Conservation (phyloP, 2,329 filamentous ascomycete genomes). For the Exophiala xenobiotica region DNA sequence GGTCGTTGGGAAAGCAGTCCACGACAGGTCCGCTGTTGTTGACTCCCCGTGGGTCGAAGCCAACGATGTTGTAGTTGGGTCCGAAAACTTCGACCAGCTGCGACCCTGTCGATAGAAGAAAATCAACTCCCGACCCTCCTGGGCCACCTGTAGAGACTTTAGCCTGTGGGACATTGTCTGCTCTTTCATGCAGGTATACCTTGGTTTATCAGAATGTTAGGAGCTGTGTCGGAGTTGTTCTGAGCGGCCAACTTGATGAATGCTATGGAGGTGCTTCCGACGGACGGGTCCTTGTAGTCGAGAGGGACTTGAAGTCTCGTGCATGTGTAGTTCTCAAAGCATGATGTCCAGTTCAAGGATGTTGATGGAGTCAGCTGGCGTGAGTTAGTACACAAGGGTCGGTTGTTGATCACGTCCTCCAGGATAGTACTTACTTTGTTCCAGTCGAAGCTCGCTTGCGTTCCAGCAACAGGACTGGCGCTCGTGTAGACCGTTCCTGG, state of each 20-base stretch:
- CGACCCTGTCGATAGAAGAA: neutral
- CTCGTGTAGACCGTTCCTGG: no score
- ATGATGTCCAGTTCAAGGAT: neutral
- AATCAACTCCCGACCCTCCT: conserved; percentile 3
- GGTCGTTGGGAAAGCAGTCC: conserved; percentile 40
- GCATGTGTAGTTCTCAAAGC: neutral
- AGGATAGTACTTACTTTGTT: no score
- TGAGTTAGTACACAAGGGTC: conserved; percentile 1
- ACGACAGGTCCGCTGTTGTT: conserved; percentile 43
- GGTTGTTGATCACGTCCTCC: no score
- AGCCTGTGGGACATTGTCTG: no score
- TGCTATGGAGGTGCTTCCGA: neutral
- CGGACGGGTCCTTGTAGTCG: neutral
- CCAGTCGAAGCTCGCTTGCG: no score
- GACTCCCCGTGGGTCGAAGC: conserved; percentile 47
- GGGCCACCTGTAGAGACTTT: conserved; percentile 5
- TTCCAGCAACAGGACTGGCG: no score
- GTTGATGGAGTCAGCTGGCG: neutral
- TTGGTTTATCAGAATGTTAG: neutral
- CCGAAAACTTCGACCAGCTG: neutral
- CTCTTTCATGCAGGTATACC: no score
- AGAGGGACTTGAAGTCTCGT: neutral
- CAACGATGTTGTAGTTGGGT: conserved; percentile 43
- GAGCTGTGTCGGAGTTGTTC: neutral
- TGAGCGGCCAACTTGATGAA: neutral